Evolutionary conservation across 1,139 yeast species (phyloP), one percentile per base, ranked within the genome.

Genomic region (Blastobotrys proliferans): DNA sequence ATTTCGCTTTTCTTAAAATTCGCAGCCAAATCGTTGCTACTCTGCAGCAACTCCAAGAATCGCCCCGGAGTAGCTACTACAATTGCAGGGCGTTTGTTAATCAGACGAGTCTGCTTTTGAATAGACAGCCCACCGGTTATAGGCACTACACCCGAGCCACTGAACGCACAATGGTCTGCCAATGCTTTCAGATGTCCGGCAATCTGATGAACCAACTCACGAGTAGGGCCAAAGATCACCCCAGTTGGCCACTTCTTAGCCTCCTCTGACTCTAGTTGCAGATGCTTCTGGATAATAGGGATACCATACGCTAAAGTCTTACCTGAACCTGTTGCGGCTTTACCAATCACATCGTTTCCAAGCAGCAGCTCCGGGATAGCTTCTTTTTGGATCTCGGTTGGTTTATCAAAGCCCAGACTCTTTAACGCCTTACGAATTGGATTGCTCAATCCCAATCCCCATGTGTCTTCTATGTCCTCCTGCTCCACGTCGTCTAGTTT

Each of bases 361-460:
- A 92, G 81, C 51, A 90, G 76, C 63, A 98, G 97, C 97, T 92
- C 92, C 50, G 98, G 98, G 97, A 97, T 92, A 72, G 97, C 97
- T 73, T 92, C 98, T 67, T 96, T 86, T 73, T 92, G 98, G 63
- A 92, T 92, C 53, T 87, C 87, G 46, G 98, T 92, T 58, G 98
- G 98, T 52, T 74, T 79, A 47, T 83, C 92, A 73, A 92, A 92
- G 49, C 97, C 72, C 73, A 81, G 63, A 16, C 69, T 68, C 2
- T 72, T 62, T 29, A 88, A 66, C 1, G 87, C 92, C 43, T 73
- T 74, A 34, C 83, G 64, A 1, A 81, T 73, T 30, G 22, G 74
- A 64, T 14, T 82, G 77, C 33, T 84, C 64, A 3, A 63, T 37
- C 24, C 53, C 36, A 32, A 41, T 38, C 14, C 46, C 54, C 36